Evolutionary conservation across 371 early-diverging fungal species (phyloP).

Genomic region (Haplosporangium sp.): DNA sequence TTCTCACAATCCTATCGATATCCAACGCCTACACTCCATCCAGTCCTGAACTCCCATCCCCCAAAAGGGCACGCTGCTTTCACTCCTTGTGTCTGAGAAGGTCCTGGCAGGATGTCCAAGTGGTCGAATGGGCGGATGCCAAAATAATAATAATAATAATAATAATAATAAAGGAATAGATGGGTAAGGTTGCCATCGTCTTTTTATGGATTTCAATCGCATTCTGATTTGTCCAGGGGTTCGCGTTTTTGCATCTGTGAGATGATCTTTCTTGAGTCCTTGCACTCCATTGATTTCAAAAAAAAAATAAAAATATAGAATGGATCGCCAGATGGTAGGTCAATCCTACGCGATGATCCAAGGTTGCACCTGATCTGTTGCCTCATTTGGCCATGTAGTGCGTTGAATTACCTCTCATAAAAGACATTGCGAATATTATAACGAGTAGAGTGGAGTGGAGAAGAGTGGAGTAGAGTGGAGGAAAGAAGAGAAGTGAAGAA

Average conservation of each 20-base stretch:
- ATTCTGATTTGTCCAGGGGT: neutral
- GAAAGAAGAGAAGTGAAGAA: neutral
- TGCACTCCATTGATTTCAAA: neutral
- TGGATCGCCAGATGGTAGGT: no score
- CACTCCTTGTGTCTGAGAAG: no score
- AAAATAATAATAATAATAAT: neutral
- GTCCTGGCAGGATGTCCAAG: no score
- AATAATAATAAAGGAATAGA: neutral
- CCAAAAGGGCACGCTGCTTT: no score
- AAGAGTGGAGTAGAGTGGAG: neutral
- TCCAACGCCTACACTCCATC: no score
- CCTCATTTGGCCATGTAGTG: neutral
- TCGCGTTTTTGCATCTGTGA: neutral
- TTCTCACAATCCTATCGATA: no score
- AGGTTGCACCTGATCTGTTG: neutral
- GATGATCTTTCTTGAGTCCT: neutral
- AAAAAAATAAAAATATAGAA: no score
- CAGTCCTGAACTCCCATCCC: no score
- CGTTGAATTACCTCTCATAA: conserved; percentile 33
- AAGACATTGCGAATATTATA: conserved; percentile 20
- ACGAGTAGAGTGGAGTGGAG: neutral
- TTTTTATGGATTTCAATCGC: conserved; percentile 3
- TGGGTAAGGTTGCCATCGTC: neutral
- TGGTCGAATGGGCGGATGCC: neutral
- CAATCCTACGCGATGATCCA: conserved; percentile 1